Conservation (phyloP, 2,329 filamentous ascomycete species). For the Orbilia oligospora region DNA sequence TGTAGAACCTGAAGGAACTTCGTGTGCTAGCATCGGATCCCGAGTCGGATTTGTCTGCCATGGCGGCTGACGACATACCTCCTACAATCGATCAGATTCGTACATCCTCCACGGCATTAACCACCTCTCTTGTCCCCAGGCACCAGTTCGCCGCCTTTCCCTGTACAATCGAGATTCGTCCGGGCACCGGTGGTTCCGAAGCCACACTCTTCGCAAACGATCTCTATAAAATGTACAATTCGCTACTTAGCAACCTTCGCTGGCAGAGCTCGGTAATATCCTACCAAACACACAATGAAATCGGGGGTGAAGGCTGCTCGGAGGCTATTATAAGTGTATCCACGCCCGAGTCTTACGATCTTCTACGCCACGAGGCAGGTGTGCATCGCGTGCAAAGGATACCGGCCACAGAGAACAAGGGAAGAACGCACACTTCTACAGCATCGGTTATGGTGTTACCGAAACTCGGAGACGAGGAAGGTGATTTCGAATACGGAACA, state of each 20-base stretch:
- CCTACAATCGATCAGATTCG: conserved; percentile 76
- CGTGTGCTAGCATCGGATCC: conserved; percentile 80
- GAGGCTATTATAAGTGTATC: conserved; percentile 91
- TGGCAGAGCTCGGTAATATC: conserved; percentile 63
- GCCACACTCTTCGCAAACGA: conserved; percentile 91
- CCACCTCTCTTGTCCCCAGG: conserved; percentile 82
- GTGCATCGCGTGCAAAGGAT: conserved; percentile 96
- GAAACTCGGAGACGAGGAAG: conserved; percentile 77
- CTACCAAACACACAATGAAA: conserved; percentile 73
- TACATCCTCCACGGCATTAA: conserved; percentile 77
- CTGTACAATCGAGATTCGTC: conserved; percentile 91
- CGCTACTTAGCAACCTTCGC: conserved; percentile 76
- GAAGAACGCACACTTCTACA: conserved; percentile 91
- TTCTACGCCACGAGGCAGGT: conserved; percentile 87
- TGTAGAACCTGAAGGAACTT: conserved; percentile 77
- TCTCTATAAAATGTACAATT: conserved; percentile 89
- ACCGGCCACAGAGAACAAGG: conserved; percentile 87
- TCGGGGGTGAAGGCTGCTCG: conserved; percentile 75
- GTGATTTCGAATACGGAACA: conserved; percentile 65
- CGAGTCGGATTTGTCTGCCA: conserved; percentile 74
- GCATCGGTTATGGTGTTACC: conserved; percentile 96
- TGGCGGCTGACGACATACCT: conserved; percentile 79
- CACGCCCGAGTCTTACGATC: conserved; percentile 81
- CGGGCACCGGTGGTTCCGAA: conserved; percentile 91
- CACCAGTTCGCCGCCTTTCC: conserved; percentile 92